Conservation (phyloP, 2,329 filamentous ascomycete genomes). For the Aspergillus jensenii region DNA sequence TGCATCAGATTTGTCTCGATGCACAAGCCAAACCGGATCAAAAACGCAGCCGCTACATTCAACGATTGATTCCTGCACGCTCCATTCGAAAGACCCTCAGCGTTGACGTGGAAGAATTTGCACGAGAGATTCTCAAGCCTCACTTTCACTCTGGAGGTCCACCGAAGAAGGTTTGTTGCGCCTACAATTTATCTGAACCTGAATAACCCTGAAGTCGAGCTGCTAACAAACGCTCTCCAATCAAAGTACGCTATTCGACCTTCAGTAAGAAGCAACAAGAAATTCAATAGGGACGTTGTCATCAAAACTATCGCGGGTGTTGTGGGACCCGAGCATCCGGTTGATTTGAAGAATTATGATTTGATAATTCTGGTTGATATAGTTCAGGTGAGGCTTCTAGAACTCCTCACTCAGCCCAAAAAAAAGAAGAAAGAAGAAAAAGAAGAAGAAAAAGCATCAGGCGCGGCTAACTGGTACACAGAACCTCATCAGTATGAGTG, state of each 20-base stretch:
- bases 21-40: conserved; percentile 51
- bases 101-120: conserved; percentile 58
- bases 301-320: conserved; percentile 60
- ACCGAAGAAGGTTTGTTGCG: conserved; percentile 53
- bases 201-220: neutral
- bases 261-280: conserved; percentile 59
- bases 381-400: conserved; percentile 52
- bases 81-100: conserved; percentile 58
- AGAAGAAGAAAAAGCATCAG: neutral
- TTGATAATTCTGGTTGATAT: conserved; percentile 62
- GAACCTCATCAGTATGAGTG: conserved; percentile 65
- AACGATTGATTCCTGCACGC: conserved; percentile 61
- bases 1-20: conserved; percentile 59
- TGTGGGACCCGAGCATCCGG: conserved; percentile 59
- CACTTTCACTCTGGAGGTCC: conserved; percentile 57
- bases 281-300: conserved; percentile 56
- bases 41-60: conserved; percentile 59
- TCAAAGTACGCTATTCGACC: conserved; percentile 63
- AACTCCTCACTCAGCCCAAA: neutral
- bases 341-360: conserved; percentile 63
- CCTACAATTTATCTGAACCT: neutral
- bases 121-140: conserved; percentile 56
- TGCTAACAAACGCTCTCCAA: neutral
- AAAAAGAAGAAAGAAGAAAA: too few species aligned
- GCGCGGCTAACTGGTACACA: conserved; percentile 30